These are phyloP conservation scores for Diaporthe sp. DNA, from an alignment of 2,329 filamentous ascomycete species.

Conservation along the genomic window DNA sequence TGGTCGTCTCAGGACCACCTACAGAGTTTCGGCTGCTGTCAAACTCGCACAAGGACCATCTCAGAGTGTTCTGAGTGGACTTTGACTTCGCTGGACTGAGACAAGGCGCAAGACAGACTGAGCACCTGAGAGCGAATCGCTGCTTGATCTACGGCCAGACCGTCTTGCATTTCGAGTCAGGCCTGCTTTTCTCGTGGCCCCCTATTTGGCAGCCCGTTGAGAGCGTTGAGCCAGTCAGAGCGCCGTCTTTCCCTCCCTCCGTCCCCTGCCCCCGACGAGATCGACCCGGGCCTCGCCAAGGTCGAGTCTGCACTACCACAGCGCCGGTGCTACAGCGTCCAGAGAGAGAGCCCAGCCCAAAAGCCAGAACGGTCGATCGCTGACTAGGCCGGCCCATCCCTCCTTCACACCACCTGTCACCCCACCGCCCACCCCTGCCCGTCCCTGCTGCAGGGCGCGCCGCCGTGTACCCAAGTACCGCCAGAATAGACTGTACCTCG, in stretches of 20 bases:
- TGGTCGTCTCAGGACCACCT: constrained; percentile 13
- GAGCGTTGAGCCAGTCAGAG: constrained; percentile 41
- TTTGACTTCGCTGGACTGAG: constrained; percentile 33
- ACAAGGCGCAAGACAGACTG: constrained; percentile 39
- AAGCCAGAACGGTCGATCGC: constrained; percentile 41
- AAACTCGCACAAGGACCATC: constrained; percentile 14
- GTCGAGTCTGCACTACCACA: constrained; percentile 37
- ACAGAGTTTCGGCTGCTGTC: constrained; percentile 17
- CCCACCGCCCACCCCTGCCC: constrained; percentile 7
- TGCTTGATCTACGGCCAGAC: constrained; percentile 34
- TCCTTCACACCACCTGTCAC: constrained; percentile 36
- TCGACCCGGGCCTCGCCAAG: constrained; percentile 42
- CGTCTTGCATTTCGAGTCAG: constrained; percentile 39
- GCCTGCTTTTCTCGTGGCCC: constrained; percentile 41
- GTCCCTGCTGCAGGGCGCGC: constrained; percentile 21
- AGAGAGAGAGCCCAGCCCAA: constrained; percentile 12
- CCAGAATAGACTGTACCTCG: constrained; percentile 1
- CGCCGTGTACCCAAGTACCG: neutral
- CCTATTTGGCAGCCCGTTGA: constrained; percentile 33
- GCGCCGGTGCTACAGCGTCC: constrained; percentile 15
- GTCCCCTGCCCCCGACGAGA: constrained; percentile 32
- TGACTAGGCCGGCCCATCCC: constrained; percentile 36
- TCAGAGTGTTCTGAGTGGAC: constrained; percentile 31
- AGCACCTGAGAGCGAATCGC: constrained; percentile 38
- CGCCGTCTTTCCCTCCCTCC: constrained; percentile 4